Evolutionary conservation across 2,329 filamentous ascomycete species (phyloP), one percentile per base, ranked within the genome.

Genomic region (Colletotrichum destructivum): DNA sequence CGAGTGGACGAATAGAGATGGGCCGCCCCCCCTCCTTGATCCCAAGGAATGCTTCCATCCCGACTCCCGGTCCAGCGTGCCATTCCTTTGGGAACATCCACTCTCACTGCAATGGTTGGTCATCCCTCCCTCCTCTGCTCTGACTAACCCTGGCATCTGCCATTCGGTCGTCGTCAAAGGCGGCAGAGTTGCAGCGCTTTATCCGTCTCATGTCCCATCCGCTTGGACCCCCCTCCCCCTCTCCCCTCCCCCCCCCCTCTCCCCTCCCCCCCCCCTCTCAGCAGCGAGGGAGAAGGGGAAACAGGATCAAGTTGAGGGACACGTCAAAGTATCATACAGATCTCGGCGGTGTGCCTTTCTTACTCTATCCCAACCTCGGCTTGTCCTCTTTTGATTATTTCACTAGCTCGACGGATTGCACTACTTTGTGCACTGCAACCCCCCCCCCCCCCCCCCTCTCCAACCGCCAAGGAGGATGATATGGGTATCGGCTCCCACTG

Each of bases 11-110:
- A 13, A 61, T 23, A 18, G 44, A 49, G 46, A 42, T 35, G 23
- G 26, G 12, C 26, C 31, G 12, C 44, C 46, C 31, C 38, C 13
- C 38, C 31, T 31, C 31, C 31, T 31, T 31, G 31, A 7, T 46
- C 42, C 18, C 38, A 31, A 66, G 46, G 35, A 66, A 66, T 35
- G 31, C 62, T 54, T 57, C 15, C 67, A 57, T 62, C 64, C n/a
- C 68, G 56, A 49, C 18, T 62, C 59, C 59, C 44, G 59, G 63
- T 57, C 56, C 64, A 68, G 68, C 64, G 68, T 71, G 68, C 68
- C 68, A 71, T 71, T 62, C 68, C 64, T 71, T 62, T 71, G 64
- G 68, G 68, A 71, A 55, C 44, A 62, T 71, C 52, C 52, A 55
- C 52, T 38, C 31, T n/a, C 52, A 57, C 68, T 42, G n/a, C 18